Evolutionary conservation across 2,329 filamentous ascomycete genomes (phyloP), one percentile per base, ranked within the genome.

Genomic region (Penicillium sp.): DNA sequence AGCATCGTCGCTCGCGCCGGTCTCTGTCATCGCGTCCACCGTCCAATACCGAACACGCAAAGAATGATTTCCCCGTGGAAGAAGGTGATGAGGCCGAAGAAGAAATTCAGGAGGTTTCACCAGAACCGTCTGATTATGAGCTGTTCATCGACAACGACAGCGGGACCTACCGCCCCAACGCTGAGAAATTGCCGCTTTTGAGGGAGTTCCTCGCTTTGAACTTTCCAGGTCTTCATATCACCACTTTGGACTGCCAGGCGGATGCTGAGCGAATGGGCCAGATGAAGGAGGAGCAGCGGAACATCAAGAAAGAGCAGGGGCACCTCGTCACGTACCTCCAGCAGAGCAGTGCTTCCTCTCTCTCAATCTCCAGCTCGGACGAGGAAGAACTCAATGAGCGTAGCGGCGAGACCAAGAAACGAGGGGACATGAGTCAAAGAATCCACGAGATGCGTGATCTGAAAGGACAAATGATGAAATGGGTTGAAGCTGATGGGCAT

Each of bases 91-190:
- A 49, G 8, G 48, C 58, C 12, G 68, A 71, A 47, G 79, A 80
- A 29, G 73, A 80, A 29, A 73, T 1, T 70, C 50, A 69, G 2
- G 73, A 76, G 4, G 68, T 77, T 2, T 79, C 79, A 4, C 78
- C 69, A 6, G 80, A 85, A 48, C 83, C 83, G 0, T 64, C 69
- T 4, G 74, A 83, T 67, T 97, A 96, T 70, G 88, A 95, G 68
- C 82, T 97, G 8, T 79, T 94, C 58, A 96, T 97, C 66, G 93
- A 97, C 76, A 97, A 97, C 65, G 93, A 96, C 72, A 90, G 86
- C 49, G 93, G 93, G 10, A 97, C 93, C 0, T 97, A 97, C 70
- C 84, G 93, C 0, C 93, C 93, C 0, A 90, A 95, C 66, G 87
- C 88, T 51, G 80, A 85, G 10, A 79, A 89, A 9, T 80, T 97